Evolutionary conservation across 2,329 filamentous ascomycete genomes (phyloP).

Genomic region (Pestalotiopsis sp.): DNA sequence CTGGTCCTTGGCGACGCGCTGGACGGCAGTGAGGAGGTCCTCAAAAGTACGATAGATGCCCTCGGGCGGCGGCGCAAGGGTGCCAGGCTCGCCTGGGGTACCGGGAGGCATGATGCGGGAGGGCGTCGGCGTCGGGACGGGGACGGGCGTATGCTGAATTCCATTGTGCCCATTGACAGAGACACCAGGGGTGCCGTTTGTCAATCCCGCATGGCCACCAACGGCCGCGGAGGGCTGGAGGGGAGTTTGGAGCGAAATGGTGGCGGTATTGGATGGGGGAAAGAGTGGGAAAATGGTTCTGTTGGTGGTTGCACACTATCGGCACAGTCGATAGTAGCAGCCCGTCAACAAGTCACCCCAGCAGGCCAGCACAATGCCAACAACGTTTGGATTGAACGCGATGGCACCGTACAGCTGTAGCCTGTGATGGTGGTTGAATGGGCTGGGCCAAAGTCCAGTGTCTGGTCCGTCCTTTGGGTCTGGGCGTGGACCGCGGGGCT

Average conservation of each 20-base stretch:
- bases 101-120: slow-evolving; percentile 12
- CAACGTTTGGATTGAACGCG: neutral
- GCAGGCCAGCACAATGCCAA: slow-evolving; percentile 1
- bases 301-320: neutral
- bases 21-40: slow-evolving; percentile 58
- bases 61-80: slow-evolving; percentile 58
- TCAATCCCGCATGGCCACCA: slow-evolving; percentile 29
- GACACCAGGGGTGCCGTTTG: slow-evolving; percentile 27
- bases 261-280: slow-evolving; percentile 27
- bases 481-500: neutral
- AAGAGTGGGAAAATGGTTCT: neutral
- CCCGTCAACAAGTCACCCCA: neutral
- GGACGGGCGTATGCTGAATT: slow-evolving; percentile 16
- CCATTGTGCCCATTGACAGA: slow-evolving; percentile 14
- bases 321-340: neutral
- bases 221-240: slow-evolving; percentile 30
- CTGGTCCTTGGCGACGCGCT: slow-evolving; percentile 62
- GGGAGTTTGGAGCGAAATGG: slow-evolving; percentile 33
- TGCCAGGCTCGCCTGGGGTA: slow-evolving; percentile 23
- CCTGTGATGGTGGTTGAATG: neutral
- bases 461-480: neutral
- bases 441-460: neutral
- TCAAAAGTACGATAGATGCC: slow-evolving; percentile 63
- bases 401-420: neutral
- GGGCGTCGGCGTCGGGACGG: slow-evolving; percentile 16